Conservation (phyloP, 202 grass and related monocot species). For the Cymbopogon flexuosus region DNA sequence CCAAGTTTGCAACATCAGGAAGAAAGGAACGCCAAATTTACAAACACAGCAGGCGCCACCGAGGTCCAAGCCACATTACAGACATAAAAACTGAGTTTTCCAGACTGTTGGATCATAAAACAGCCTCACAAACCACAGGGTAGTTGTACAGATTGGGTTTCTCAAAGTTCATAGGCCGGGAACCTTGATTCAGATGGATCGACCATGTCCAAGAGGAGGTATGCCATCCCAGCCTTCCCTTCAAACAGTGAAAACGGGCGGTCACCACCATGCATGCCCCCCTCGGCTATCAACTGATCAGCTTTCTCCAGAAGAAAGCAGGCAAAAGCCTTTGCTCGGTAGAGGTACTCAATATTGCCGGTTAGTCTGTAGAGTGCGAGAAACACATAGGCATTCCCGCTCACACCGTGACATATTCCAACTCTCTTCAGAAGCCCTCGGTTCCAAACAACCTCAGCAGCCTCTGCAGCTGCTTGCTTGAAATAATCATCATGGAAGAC, state of each 20-base stretch:
- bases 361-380: constrained; percentile 67
- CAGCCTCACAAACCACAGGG: neutral
- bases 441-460: constrained; percentile 79
- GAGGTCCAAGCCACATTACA: neutral
- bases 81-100: neutral
- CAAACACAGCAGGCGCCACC: neutral
- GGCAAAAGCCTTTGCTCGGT: constrained; percentile 79
- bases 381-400: constrained; percentile 73
- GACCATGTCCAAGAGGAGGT: constrained; percentile 76
- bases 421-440: constrained; percentile 81
- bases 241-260: constrained; percentile 84
- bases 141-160: neutral
- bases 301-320: constrained; percentile 69
- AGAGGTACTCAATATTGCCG: constrained; percentile 61
- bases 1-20: neutral
- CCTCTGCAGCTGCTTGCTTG: constrained; percentile 57
- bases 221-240: constrained; percentile 82
- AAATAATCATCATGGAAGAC: constrained; percentile 78
- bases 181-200: constrained; percentile 64
- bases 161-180: constrained; percentile 73
- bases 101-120: neutral
- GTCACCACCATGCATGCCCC: constrained; percentile 68
- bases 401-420: constrained; percentile 82
- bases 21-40: constrained; percentile 9
- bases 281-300: constrained; percentile 55